phyloP scores from a whole-genome alignment of 768 basidiomycete species.

The Russula foetens region DNA sequence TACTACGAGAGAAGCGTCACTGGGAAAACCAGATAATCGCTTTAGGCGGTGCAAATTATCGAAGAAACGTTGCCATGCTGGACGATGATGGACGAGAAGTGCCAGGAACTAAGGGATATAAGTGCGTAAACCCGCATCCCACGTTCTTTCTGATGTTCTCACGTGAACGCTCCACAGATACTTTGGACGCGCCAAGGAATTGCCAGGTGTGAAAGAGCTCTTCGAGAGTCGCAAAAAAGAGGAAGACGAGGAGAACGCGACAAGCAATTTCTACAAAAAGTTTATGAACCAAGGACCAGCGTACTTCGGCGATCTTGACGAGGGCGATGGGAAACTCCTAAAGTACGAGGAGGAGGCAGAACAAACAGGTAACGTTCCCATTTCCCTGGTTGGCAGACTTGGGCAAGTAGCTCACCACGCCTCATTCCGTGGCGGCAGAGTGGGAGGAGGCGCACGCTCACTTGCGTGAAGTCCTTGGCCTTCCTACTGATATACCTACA shows the following conservation, averaged over 20 bases:
- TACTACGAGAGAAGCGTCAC: constrained; percentile 91
- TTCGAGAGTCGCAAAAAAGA: constrained; percentile 82
- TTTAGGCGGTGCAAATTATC: constrained; percentile 92
- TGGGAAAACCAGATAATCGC: constrained; percentile 99
- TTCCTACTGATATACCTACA: constrained; percentile 36
- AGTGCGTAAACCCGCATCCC: constrained; percentile 38
- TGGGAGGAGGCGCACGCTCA: constrained; percentile 5
- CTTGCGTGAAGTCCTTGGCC: constrained; percentile 13
- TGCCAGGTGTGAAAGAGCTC: constrained; percentile 93
- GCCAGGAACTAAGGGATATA: constrained; percentile 95
- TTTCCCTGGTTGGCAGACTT: neutral
- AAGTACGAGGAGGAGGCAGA: constrained; percentile 66
- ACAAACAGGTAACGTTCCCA: constrained; percentile 45
- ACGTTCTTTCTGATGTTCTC: neutral
- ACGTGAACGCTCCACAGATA: constrained; percentile 46
- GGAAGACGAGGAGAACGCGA: constrained; percentile 81
- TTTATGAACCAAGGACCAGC: constrained; percentile 80
- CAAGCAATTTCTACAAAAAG: constrained; percentile 71
- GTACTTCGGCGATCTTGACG: constrained; percentile 91
- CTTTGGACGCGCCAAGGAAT: constrained; percentile 92
- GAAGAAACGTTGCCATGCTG: constrained; percentile 86
- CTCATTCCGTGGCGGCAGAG: neutral
- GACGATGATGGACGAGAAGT: constrained; percentile 96
- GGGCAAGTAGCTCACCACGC: neutral
- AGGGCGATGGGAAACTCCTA: constrained; percentile 58